phyloP scores from a whole-genome alignment of 169 alveolate genomes.

The Plasmodium gaboni region DNA sequence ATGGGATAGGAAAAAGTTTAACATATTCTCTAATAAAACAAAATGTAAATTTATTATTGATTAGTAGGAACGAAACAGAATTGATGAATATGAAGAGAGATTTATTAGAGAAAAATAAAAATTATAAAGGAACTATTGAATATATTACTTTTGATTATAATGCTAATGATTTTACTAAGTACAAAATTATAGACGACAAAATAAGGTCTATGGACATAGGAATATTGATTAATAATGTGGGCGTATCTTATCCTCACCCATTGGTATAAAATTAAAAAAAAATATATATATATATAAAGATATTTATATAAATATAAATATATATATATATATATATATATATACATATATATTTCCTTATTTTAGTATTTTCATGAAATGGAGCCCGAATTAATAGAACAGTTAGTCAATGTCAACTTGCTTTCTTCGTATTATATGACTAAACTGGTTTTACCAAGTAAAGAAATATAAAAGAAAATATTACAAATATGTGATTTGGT shows the following conservation, averaged over 20 bases:
- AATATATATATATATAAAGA: background rate
- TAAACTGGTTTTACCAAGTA: constrained; percentile 72
- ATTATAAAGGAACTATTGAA: constrained; percentile 37
- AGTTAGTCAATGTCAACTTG: constrained; percentile 79
- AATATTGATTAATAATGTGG: constrained; percentile 81
- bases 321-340: background rate
- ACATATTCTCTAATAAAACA: constrained; percentile 71
- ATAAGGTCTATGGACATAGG: constrained; percentile 71
- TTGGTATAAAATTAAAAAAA: constrained; percentile 8
- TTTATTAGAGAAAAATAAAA: constrained; percentile 23
- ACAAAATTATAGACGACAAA: constrained; percentile 36
- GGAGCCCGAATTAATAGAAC: constrained; percentile 76
- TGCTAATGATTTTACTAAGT: constrained; percentile 28
- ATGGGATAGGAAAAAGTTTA: constrained; percentile 84
- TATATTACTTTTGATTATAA: constrained; percentile 57
- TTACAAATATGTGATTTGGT: too few species aligned
- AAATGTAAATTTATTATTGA: constrained; percentile 52
- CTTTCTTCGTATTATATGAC: constrained; percentile 78
- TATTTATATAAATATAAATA: background rate
- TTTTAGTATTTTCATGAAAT: constrained; percentile 78
- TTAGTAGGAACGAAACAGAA: constrained; percentile 55
- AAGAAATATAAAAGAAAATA: background rate
- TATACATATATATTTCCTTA: background rate
- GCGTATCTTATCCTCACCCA: constrained; percentile 80
- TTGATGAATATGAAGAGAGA: constrained; percentile 35